Conservation (phyloP, 345 rosid species). For the Trapa bicornis region DNA sequence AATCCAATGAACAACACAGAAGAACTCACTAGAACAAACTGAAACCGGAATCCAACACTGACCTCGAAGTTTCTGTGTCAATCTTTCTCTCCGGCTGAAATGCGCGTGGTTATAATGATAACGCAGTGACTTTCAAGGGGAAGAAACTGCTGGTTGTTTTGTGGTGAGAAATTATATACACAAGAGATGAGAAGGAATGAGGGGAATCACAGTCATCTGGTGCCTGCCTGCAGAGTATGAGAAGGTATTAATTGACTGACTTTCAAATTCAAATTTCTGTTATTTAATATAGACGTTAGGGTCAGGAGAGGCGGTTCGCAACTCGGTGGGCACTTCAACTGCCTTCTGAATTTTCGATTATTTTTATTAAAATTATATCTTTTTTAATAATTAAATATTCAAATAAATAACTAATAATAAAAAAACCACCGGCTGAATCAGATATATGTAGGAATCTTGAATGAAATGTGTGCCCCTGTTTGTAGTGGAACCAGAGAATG, state of each 20-base stretch:
- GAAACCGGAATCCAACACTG: too few relatives aligned
- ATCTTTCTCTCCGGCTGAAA: background rate
- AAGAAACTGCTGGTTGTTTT: background rate
- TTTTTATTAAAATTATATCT: too few relatives aligned
- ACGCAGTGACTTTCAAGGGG: background rate
- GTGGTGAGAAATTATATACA: background rate
- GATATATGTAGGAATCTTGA: too few relatives aligned
- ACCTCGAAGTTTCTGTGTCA: background rate
- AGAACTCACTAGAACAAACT: too few relatives aligned
- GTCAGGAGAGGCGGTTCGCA: slow-evolving; percentile 2
- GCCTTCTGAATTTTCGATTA: too few relatives aligned
- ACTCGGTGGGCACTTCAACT: background rate
- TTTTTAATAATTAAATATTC: too few relatives aligned
- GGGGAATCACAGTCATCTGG: background rate
- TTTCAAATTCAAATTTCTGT: slow-evolving; percentile 7
- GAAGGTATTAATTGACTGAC: background rate
- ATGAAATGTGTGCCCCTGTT: too few relatives aligned
- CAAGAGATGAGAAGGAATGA: background rate
- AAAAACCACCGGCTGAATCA: too few relatives aligned
- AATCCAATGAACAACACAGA: background rate
- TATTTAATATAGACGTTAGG: slow-evolving; percentile 4
- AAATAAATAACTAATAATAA: too few relatives aligned
- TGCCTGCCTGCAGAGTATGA: too few relatives aligned
- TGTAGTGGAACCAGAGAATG: too few relatives aligned
- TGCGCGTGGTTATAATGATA: background rate